Base-by-base conservation (phyloP, 768 basidiomycete species). In the Xerocomus brunneocitrinus region DNA sequence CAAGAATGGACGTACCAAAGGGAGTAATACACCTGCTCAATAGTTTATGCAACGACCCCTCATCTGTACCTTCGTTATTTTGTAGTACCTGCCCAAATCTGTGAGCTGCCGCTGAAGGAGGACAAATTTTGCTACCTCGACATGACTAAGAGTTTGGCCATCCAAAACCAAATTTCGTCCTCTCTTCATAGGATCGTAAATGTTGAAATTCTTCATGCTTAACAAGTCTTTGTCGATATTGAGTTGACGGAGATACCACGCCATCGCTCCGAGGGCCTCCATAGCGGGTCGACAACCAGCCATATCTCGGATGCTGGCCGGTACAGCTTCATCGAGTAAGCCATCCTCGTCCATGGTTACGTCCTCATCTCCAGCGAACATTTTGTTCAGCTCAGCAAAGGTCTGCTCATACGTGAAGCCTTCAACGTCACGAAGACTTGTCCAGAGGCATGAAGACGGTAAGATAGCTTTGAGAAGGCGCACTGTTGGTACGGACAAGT, bases 211-310 rank as follows among this genome's bases (percentile, higher is more conserved):
- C 73, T 84, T 89, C 87, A 97, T 94, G 50, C 85, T 90, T 63
- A 99, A 70, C 51, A 99, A 84, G 58, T 98, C 95, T 65, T 91
- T 89, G 73, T 95, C 95, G 57, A 98, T 92, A 65, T 98, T 98
- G 38, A 99, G 79, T 56, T 91, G 90, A 35, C 89, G 84, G 13
- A 98, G 80, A 66, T 93, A 93, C 90, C 92, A 98, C 40, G 95
- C 83, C 88, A 98, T 88, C 2, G 84, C 83, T 1, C 97, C 97
- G 16, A 99, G 71, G 0, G 95, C 88, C 60, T 89, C 85, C 51
- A 98, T 87, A 0, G 93, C 87, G 52, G 74, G 67, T 34, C 73
- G 76, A 39, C 81, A 84, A 14, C 78, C 74, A 47, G 79, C 73
- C 85, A 97, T 85, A 27, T 80, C 76, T 43, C 82, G 76, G 52